These are phyloP conservation scores for Raddia guianensis DNA, from an alignment of 176 grass and related monocot genomes.

Conservation along the genomic window DNA sequence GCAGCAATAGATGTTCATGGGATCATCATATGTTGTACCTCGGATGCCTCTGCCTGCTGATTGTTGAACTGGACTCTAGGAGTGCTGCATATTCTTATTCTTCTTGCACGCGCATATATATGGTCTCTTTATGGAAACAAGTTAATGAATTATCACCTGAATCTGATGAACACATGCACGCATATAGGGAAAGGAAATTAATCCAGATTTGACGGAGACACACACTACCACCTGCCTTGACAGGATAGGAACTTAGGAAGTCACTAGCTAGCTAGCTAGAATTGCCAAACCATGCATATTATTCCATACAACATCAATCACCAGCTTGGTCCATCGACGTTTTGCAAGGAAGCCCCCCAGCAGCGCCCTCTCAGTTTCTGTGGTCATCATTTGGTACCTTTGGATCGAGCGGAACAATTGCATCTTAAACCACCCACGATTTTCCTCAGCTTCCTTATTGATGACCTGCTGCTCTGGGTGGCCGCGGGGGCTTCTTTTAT, in stretches of 20 bases:
- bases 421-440: too few species aligned
- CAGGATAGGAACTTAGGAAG: not conserved
- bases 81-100: not conserved
- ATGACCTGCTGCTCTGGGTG: too few species aligned
- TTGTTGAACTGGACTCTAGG: not conserved
- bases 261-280: not conserved
- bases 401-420: too few species aligned
- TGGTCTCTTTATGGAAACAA: not conserved
- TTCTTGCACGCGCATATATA: not conserved
- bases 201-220: conserved; percentile 31
- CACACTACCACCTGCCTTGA: conserved; percentile 24
- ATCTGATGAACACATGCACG: not conserved
- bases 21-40: conserved; percentile 14
- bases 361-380: too few species aligned
- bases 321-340: too few species aligned
- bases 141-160: not conserved
- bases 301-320: conserved; percentile 3
- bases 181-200: not conserved
- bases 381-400: too few species aligned
- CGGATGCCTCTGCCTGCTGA: conserved; percentile 33
- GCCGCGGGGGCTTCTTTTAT: too few species aligned
- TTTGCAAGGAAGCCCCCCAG: too few species aligned
- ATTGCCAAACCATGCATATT: not conserved
- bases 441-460: too few species aligned
- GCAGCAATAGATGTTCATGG: not conserved